Evolutionary conservation across 495 filamentous ascomycete species (phyloP), one percentile per base, ranked within the genome.

Genomic region (Aspergillus saccharolyticus): DNA sequence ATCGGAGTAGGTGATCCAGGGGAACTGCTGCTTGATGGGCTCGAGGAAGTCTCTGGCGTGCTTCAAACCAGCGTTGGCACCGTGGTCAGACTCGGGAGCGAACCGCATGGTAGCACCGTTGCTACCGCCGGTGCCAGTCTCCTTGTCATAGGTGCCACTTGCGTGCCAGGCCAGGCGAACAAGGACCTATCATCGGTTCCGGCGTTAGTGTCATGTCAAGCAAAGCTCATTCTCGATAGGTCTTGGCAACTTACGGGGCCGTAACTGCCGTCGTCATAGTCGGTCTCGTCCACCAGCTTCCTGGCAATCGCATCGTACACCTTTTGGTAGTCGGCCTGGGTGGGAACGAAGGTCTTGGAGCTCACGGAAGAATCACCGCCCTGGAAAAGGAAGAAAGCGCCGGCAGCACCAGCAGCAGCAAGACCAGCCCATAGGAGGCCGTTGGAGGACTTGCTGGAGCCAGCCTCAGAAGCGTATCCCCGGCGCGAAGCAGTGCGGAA

Each of bases 31-130:
- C 78, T 97, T 94, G 65, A 97, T 78, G 59, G 90, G 89, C 75
- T 96, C 89, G 22, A 96, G 79, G 82, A 96, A 95, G 77, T 96
- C 89, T 42, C 93, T 87, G 59, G 93, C 94, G 58, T 81, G 75
- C 73, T 89, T 87, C 64, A 98, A 80, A 62, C 94, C 94, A 53
- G 93, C 90, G 64, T 97, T 97, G 71, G 93, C 94, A 62, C 91
- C 92, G 75, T 98, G 94, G 69, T 87, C 88, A 44, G 83, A 81
- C 78, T 97, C 94, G 42, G 94, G 94, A 43, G 85, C 79, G 74
- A 98, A 98, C 71, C 94, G 85, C 94, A 98, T 98, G 63, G 94
- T 98, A 54, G 94, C 91, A 60, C 94, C 94, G 72, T 98, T 96
- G 76, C 87, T 91, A 58, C 94, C 94, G 65, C 94, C 94, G 43